Percentiles rank a stretch among this genome's conserved stretches.
These are phyloP conservation scores for Salvia miltiorrhiza DNA, from an alignment of 257 asterid genomes.

Conservation along the genomic window DNA sequence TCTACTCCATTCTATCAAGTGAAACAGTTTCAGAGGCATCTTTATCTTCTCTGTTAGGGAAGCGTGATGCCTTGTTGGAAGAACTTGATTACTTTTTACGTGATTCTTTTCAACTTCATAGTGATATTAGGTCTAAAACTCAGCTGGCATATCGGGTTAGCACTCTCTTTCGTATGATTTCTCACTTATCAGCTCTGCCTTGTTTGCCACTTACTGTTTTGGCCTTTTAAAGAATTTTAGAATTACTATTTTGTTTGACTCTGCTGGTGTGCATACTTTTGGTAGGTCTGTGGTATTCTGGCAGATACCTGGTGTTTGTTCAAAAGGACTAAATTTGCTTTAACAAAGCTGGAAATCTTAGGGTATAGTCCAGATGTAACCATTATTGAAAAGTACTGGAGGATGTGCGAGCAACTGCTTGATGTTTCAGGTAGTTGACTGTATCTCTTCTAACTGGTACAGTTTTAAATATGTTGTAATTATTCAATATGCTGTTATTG, in stretches of 20 bases:
- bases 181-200: background rate
- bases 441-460: slow-evolving; percentile 20
- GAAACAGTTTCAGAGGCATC: slow-evolving; percentile 67
- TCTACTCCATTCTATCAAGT: slow-evolving; percentile 54
- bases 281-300: slow-evolving; percentile 70
- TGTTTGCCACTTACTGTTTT: background rate
- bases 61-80: slow-evolving; percentile 69
- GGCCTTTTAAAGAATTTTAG: background rate
- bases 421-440: slow-evolving; percentile 66
- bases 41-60: slow-evolving; percentile 52
- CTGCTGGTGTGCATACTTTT: slow-evolving; percentile 15
- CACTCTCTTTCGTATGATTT: slow-evolving; percentile 17
- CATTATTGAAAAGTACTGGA: slow-evolving; percentile 70
- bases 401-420: slow-evolving; percentile 72
- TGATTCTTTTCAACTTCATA: slow-evolving; percentile 33
- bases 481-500: slow-evolving; percentile 16
- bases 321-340: slow-evolving; percentile 55
- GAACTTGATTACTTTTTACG: slow-evolving; percentile 68
- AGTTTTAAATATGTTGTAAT: background rate
- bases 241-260: slow-evolving; percentile 14
- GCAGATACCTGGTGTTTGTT: slow-evolving; percentile 87
- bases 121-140: slow-evolving; percentile 43
- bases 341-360: slow-evolving; percentile 63
- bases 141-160: slow-evolving; percentile 80
- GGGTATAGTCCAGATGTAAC: slow-evolving; percentile 63